phyloP scores from a whole-genome alignment of 768 basidiomycete genomes.

The Hericium erinaceus region DNA sequence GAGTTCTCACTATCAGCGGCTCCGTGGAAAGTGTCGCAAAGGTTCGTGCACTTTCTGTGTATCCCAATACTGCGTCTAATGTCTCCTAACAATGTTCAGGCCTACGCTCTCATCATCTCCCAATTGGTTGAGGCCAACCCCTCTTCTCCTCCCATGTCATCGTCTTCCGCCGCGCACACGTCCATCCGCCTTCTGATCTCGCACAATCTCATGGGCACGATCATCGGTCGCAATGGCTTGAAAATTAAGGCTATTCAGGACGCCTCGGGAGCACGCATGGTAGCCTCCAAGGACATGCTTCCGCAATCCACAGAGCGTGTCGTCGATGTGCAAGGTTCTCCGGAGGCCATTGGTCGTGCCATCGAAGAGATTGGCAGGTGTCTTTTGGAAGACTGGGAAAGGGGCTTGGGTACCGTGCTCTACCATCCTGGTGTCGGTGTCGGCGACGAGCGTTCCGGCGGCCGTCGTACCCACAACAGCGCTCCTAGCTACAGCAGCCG shows the following conservation, averaged over 20 bases:
- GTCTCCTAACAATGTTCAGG: conserved; percentile 34
- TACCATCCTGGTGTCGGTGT: conserved; percentile 84
- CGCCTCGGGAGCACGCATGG: conserved; percentile 92
- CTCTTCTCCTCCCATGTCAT: conserved; percentile 61
- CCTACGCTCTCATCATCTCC: conserved; percentile 89
- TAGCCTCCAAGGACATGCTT: conserved; percentile 97
- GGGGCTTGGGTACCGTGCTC: conserved; percentile 86
- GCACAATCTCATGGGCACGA: conserved; percentile 98
- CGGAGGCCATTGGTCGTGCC: conserved; percentile 87
- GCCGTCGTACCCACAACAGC: conserved; percentile 47
- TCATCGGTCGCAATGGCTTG: conserved; percentile 91
- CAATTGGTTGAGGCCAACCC: conserved; percentile 82
- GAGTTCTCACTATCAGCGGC: conserved; percentile 91
- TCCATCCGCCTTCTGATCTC: conserved; percentile 96
- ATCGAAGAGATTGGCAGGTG: conserved; percentile 95
- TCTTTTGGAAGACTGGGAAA: conserved; percentile 93
- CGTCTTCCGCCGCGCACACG: conserved; percentile 55
- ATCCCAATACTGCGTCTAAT: conserved; percentile 5
- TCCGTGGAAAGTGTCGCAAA: conserved; percentile 89
- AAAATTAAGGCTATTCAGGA: conserved; percentile 99
- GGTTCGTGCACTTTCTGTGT: conserved; percentile 32
- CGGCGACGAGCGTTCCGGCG: conserved; percentile 54
- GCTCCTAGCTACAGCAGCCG: conserved; percentile 40
- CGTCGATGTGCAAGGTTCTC: conserved; percentile 93
- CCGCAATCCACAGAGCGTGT: conserved; percentile 99